Conservation (phyloP, 495 filamentous ascomycete species). For the Astrothelium subdiscretum region DNA sequence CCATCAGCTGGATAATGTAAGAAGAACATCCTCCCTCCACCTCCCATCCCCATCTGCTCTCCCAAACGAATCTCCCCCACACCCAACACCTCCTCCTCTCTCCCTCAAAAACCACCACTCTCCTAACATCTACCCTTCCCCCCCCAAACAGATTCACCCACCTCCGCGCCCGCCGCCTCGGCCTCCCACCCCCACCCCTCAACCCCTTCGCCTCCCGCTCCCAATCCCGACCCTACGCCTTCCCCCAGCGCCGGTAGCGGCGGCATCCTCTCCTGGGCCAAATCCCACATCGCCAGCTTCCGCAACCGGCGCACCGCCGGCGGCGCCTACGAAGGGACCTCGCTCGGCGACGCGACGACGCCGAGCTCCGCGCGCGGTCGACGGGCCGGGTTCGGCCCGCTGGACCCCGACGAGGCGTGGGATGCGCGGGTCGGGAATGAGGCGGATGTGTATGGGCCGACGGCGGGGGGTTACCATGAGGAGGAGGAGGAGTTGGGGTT, state of each 20-base stretch:
- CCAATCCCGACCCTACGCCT: constrained; percentile 25
- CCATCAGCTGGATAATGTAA: constrained; percentile 25
- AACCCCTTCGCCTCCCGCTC: constrained; percentile 51
- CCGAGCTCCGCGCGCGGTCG: constrained; percentile 1
- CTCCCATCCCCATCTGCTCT: neutral
- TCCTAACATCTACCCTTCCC: neutral
- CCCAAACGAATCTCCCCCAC: neutral
- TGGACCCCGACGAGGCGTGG: constrained; percentile 67
- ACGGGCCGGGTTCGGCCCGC: constrained; percentile 24
- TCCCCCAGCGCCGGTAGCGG: constrained; percentile 41
- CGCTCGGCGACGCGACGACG: constrained; percentile 25
- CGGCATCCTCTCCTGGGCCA: constrained; percentile 49
- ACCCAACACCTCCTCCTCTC: neutral
- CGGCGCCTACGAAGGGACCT: constrained; percentile 51
- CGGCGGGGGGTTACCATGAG: constrained; percentile 42
- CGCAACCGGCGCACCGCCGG: constrained; percentile 43
- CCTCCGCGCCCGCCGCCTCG: constrained; percentile 48
- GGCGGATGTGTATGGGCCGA: constrained; percentile 42
- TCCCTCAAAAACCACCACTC: neutral
- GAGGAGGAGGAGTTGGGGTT: constrained; percentile 53
- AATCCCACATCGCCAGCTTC: constrained; percentile 37
- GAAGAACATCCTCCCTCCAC: neutral
- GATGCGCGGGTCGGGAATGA: constrained; percentile 54
- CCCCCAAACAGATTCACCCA: constrained; percentile 32
- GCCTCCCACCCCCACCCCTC: constrained; percentile 50